These are phyloP conservation scores for Craspedostauros australis DNA, from an alignment of 108 stramenopile genomes.

Conservation along the genomic window DNA sequence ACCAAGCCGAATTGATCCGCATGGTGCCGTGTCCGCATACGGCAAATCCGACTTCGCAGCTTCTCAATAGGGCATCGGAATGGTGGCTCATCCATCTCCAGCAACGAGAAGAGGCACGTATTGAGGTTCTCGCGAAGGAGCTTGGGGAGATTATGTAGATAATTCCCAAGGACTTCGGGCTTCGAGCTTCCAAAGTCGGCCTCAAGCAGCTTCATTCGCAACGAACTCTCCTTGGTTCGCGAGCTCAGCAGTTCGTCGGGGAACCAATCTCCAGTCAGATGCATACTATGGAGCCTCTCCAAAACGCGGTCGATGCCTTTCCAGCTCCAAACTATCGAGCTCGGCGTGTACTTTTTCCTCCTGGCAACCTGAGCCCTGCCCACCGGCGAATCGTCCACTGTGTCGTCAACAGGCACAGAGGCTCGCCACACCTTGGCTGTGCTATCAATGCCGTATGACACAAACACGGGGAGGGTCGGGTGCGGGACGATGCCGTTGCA, in stretches of 20 bases:
- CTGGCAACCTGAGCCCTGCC: slow-evolving; percentile 16
- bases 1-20: slow-evolving; percentile 55
- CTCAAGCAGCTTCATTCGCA: slow-evolving; percentile 1
- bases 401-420: slow-evolving; percentile 55
- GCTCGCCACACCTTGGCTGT: slow-evolving; percentile 83
- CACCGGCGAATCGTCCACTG: slow-evolving; percentile 59
- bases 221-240: slow-evolving; percentile 8
- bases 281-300: slow-evolving; percentile 8
- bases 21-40: slow-evolving; percentile 60
- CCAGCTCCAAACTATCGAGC: slow-evolving; percentile 44
- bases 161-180: slow-evolving; percentile 54
- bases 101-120: slow-evolving; percentile 27
- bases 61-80: slow-evolving; percentile 43
- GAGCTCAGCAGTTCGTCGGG: slow-evolving; percentile 53
- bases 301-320: slow-evolving; percentile 15
- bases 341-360: slow-evolving; percentile 39
- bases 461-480: slow-evolving; percentile 63
- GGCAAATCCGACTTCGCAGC: slow-evolving; percentile 45
- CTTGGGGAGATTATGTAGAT: slow-evolving; percentile 45
- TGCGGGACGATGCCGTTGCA: slow-evolving; percentile 84
- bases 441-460: slow-evolving; percentile 82
- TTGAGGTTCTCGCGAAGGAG: slow-evolving; percentile 50
- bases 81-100: slow-evolving; percentile 38
- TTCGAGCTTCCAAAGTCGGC: neutral
- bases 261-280: slow-evolving; percentile 28